Base-by-base conservation (phyloP, 2,329 filamentous ascomycete genomes). In the Parastagonospora nodorum region DNA sequence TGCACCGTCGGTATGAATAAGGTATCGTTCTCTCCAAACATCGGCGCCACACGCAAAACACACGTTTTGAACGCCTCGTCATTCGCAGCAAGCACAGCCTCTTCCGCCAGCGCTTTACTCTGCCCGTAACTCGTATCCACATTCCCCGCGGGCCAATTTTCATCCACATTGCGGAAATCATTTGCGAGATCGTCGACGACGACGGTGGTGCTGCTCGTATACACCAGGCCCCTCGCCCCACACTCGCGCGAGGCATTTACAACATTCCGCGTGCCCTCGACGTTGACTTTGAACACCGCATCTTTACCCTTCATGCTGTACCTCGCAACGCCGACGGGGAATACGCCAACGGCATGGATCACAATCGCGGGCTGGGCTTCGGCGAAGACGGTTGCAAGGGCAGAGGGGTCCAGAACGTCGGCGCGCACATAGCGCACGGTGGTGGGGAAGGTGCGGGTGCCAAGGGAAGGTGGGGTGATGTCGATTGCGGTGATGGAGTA, bases 21-120 rank as follows among this genome's bases (percentile, higher is more conserved):
- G 45, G 85, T 84, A 77, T 99, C 94, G 64, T 90, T 90, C 69
- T 94, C 90, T 65, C 93, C 93, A 68, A 96, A 90, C 73, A 97
- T 95, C 60, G 90, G 90, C 10, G 91, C 88, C 6, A 92, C 90
- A 12, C 94, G 89, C 58, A 97, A 83, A 28, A 92, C 82, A 66
- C 84, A 84, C n/a, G 92, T 96, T 8, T 90, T 80, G 73, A 96
- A 85, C 37, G 78, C 77, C 44, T 80, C 77, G 48, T 67, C 81
- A 80, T 91, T 94, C 66, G 88, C 89, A 45, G 84, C 79, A 47
- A 97, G 80, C 59, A 96, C 91, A 45, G 92, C 78, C 54, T 87
- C 80, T 79, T 97, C 93, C 41, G 92, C 93, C 53, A 88, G 82
- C 48, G 89, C 88, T 84, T 97, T 97, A 11, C 91, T 95, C 76